Base-by-base conservation (phyloP, 371 early-diverging fungal genomes). In the Actinomucor elegans region DNA sequence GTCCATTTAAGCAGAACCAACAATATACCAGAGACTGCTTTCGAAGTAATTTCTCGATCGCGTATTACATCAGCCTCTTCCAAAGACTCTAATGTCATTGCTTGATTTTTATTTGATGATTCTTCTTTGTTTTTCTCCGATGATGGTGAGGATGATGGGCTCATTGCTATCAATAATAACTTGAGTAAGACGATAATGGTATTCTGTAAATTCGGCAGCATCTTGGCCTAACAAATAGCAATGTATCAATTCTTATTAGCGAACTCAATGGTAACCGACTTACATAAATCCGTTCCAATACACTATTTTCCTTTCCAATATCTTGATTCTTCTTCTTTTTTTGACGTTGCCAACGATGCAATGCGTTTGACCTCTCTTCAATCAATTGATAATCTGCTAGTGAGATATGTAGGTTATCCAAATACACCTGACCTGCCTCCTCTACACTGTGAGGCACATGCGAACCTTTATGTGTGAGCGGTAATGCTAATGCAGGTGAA, bases 41-140 rank as follows among this genome's bases (percentile, higher is more conserved):
- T 87, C n/a, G 89, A 85, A 34, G 86, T 80, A 23, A 89, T 83
- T 61, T 93, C 93, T 36, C 81, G 74, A 52, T 88, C 81, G n/a
- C 87, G 63, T 14, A 58, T 54, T 20, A 59, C 38, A 56, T 88
- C 85, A 1, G 69, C 55, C 23, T 76, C 62, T 26, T 84, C 84
- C n/a, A 82, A 48, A 17, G 44, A 9, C 24, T 53, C 32, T 10
- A 40, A 18, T 34, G 24, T 44, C 29, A 14, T 45, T 15, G 17
- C 12, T 34, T 61, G 15, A 18, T 17, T 11, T 5, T 37, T 20
- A 29, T 31, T 56, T 17, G 34, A 11, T 15, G 24, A 27, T 24
- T 32, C 52, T 52, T 11, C 28, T 36, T 11, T 35, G 15, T 23
- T 15, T 33, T 43, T 23, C 21, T 41, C 41, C 1, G n/a, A n/a